phyloP scores from a whole-genome alignment of 768 basidiomycete species.

The Termitomyces sp. region DNA sequence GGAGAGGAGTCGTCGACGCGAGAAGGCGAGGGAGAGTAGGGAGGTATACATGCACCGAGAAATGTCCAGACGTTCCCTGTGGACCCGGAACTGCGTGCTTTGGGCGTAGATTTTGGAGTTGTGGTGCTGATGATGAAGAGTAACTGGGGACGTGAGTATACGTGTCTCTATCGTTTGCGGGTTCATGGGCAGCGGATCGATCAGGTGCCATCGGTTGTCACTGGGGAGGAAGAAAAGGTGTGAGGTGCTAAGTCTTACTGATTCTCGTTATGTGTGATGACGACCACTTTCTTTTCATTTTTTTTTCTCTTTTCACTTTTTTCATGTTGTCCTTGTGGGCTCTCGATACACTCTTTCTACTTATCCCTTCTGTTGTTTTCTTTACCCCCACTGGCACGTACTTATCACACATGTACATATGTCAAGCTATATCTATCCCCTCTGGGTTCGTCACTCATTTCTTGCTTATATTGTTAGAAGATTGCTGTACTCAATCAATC shows the following conservation, averaged over 20 bases:
- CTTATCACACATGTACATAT: not conserved
- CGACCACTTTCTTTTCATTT: not conserved
- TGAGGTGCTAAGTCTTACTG: not conserved
- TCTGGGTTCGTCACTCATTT: conserved; percentile 1
- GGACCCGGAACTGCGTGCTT: conserved; percentile 53
- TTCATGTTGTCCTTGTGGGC: conserved; percentile 1
- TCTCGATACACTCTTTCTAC: conserved; percentile 1
- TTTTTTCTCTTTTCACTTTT: conserved; percentile 3
- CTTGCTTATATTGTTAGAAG: conserved; percentile 2
- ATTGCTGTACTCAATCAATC: conserved; percentile 2
- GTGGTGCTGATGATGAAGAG: conserved; percentile 74
- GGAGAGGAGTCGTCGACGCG: conserved; percentile 31
- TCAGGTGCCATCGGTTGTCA: conserved; percentile 25
- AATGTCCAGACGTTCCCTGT: conserved; percentile 83
- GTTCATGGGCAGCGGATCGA: conserved; percentile 63
- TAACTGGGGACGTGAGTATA: conserved; percentile 88
- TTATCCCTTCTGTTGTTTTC: conserved; percentile 8
- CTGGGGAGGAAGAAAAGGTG: conserved; percentile 19
- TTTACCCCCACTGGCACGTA: not conserved
- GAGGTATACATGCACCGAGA: conserved; percentile 38
- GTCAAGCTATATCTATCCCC: conserved; percentile 4
- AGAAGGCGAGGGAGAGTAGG: conserved; percentile 24
- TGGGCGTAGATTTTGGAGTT: conserved; percentile 80
- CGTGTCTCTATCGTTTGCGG: conserved; percentile 84
- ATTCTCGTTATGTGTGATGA: not conserved